These are phyloP conservation scores for Microdochium bolleyi DNA, from an alignment of 2,329 filamentous ascomycete species.

Conservation along the genomic window DNA sequence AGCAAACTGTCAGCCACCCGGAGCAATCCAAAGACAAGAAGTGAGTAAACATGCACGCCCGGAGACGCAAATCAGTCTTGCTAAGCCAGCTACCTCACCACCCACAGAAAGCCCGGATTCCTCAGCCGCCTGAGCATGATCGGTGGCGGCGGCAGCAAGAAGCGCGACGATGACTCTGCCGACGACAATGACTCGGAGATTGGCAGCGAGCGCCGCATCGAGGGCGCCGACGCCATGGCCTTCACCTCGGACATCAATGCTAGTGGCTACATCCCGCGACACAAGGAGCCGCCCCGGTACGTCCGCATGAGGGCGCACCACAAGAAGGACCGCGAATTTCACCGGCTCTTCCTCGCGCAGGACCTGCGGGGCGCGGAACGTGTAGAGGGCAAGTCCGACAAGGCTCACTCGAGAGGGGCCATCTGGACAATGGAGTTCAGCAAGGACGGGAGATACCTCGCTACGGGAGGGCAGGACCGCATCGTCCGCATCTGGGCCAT, in stretches of 20 bases:
- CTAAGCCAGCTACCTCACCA: no score
- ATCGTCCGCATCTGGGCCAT: constrained; percentile 85
- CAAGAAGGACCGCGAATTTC: constrained; percentile 76
- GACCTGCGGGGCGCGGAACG: constrained; percentile 62
- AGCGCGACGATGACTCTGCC: constrained; percentile 47
- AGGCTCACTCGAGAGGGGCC: constrained; percentile 50
- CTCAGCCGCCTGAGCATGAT: constrained; percentile 75
- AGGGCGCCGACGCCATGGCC: constrained; percentile 75
- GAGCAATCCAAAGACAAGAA: constrained; percentile 54
- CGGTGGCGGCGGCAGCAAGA: constrained; percentile 66
- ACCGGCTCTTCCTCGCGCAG: constrained; percentile 85
- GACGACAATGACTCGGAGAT: constrained; percentile 66
- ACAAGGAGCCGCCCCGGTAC: constrained; percentile 85
- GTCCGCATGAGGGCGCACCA: constrained; percentile 77
- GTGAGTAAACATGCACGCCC: constrained; percentile 42
- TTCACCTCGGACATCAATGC: constrained; percentile 70
- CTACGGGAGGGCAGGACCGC: constrained; percentile 84
- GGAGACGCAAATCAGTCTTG: no score
- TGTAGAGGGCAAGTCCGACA: constrained; percentile 18
- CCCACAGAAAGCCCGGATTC: constrained; percentile 40
- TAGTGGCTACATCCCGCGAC: constrained; percentile 71
- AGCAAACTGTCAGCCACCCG: constrained; percentile 19
- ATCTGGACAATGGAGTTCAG: constrained; percentile 94
- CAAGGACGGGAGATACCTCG: constrained; percentile 81
- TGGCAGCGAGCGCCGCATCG: constrained; percentile 57